Percentiles rank a stretch among this genome's conserved stretches.
phyloP scores from a whole-genome alignment of 2,329 filamentous ascomycete species.

The Lojkania enalia region DNA sequence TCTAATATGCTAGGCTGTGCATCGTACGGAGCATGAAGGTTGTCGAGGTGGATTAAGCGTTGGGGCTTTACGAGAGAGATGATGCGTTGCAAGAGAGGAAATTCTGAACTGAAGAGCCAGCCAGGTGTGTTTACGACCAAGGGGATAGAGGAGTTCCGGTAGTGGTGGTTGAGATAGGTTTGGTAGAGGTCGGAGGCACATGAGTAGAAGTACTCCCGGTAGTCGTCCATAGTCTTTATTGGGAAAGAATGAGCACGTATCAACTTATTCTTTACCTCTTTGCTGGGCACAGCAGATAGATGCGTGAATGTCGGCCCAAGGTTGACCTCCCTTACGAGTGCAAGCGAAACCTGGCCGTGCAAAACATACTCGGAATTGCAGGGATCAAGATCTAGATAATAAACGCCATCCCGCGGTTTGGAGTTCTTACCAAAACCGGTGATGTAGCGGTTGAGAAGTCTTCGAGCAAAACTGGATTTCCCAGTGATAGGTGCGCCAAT shows the following conservation, averaged over 20 bases:
- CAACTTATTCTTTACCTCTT: conserved; percentile 41
- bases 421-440: conserved; percentile 48
- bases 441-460: conserved; percentile 69
- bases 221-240: conserved; percentile 65
- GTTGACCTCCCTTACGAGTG: conserved; percentile 63
- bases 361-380: conserved; percentile 75
- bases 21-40: conserved; percentile 48
- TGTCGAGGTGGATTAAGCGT: conserved; percentile 67
- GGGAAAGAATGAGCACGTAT: conserved; percentile 69
- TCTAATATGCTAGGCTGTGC: conserved; percentile 63
- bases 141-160: conserved; percentile 52
- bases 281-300: conserved; percentile 35
- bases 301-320: conserved; percentile 71
- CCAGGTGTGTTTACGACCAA: conserved; percentile 75
- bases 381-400: conserved; percentile 75
- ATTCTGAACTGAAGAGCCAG: conserved; percentile 71
- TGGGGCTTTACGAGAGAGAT: conserved; percentile 59
- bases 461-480: conserved; percentile 73
- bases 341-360: conserved; percentile 70
- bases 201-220: conserved; percentile 67
- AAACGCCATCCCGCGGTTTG: conserved; percentile 46
- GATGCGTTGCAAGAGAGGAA: conserved; percentile 65
- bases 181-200: conserved; percentile 66
- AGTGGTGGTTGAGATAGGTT: conserved; percentile 56
- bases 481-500: conserved; percentile 73